These are phyloP conservation scores for Xylaria acuta DNA, from an alignment of 495 filamentous ascomycete genomes.

Conservation along the genomic window DNA sequence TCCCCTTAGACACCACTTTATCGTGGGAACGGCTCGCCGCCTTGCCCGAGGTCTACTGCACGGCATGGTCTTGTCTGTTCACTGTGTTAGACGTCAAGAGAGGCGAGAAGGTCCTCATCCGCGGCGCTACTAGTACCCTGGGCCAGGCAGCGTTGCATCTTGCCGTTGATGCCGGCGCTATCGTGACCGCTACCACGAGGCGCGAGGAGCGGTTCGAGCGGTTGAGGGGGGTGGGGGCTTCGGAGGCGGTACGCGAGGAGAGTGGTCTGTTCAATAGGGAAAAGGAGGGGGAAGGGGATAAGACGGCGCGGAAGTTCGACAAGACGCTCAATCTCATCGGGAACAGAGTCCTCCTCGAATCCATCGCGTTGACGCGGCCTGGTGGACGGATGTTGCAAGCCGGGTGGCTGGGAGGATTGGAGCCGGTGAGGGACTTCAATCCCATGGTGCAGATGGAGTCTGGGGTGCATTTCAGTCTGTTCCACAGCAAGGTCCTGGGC, in stretches of 20 bases:
- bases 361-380: conserved; percentile 41
- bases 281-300: neutral
- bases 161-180: conserved; percentile 48
- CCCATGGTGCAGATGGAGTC: conserved; percentile 54
- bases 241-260: conserved; percentile 39
- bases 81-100: conserved; percentile 42
- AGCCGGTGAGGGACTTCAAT: conserved; percentile 54
- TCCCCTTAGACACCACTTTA: conserved; percentile 40
- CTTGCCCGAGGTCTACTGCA: conserved; percentile 52
- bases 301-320: conserved; percentile 45
- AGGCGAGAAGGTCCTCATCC: conserved; percentile 48
- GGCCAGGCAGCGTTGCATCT: conserved; percentile 54
- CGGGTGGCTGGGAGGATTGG: conserved; percentile 55
- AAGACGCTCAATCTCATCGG: conserved; percentile 52
- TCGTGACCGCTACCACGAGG: conserved; percentile 51
- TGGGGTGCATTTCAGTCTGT: conserved; percentile 60
- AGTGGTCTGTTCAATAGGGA: conserved; percentile 23
- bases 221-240: conserved; percentile 43
- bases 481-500: conserved; percentile 52
- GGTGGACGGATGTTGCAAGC: conserved; percentile 52
- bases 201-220: conserved; percentile 35
- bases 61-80: conserved; percentile 54
- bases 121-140: conserved; percentile 53
- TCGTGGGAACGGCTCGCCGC: conserved; percentile 52
- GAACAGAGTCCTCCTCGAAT: conserved; percentile 52